Conservation (phyloP, 768 basidiomycete species). For the Dentipellis sp. region DNA sequence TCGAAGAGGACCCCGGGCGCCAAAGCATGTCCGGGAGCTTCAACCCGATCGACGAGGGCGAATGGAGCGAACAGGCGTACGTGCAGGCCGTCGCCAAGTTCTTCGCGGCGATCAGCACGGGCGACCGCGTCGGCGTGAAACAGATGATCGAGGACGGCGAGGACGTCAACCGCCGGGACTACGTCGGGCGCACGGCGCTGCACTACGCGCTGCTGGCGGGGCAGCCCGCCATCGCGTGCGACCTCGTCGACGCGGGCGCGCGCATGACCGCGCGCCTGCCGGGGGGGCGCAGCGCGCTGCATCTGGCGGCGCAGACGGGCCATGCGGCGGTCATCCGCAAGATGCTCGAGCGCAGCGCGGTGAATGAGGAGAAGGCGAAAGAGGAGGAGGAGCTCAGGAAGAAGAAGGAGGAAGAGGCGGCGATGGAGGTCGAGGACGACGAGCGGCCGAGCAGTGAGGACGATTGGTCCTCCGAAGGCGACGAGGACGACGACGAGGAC, state of each 20-base stretch:
- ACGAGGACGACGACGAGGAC: conserved; percentile 8
- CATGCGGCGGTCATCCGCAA: conserved; percentile 33
- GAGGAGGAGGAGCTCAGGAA: conserved; percentile 13
- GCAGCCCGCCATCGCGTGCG: conserved; percentile 35
- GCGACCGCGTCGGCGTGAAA: conserved; percentile 32
- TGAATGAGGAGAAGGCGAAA: conserved; percentile 19
- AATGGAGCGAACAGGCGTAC: conserved; percentile 58
- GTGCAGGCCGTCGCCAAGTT: conserved; percentile 44
- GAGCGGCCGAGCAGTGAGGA: conserved; percentile 16
- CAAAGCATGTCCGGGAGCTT: conserved; percentile 56
- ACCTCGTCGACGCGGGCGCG: conserved; percentile 46
- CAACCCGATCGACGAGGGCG: conserved; percentile 56
- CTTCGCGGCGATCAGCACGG: conserved; percentile 43
- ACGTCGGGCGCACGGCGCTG: conserved; percentile 52
- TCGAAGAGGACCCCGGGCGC: conserved; percentile 51
- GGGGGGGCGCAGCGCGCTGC: conserved; percentile 46
- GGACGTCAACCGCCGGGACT: conserved; percentile 46
- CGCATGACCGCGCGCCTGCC: conserved; percentile 46
- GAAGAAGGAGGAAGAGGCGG: conserved; percentile 6
- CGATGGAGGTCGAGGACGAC: conserved; percentile 1
- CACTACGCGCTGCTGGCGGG: conserved; percentile 46
- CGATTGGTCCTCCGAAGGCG: conserved; percentile 12
- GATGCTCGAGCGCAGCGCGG: conserved; percentile 39
- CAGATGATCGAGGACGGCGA: conserved; percentile 31
- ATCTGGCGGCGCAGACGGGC: conserved; percentile 46